These are phyloP conservation scores for Elsinoe perseae DNA, from an alignment of 2,329 filamentous ascomycete genomes.

Conservation along the genomic window DNA sequence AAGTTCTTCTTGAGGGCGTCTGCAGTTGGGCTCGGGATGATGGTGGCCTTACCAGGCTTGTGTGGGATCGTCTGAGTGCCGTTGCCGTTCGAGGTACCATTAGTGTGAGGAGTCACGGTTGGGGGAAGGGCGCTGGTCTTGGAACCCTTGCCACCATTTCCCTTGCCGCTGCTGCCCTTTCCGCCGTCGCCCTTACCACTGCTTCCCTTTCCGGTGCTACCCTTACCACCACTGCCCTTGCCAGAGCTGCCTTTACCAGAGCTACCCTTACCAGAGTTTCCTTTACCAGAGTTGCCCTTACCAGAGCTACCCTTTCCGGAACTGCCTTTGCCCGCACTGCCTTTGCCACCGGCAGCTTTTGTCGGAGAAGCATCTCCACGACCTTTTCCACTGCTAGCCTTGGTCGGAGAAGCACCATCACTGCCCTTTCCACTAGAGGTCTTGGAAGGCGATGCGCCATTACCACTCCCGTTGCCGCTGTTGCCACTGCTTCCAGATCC, in stretches of 20 bases:
- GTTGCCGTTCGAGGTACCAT: not conserved
- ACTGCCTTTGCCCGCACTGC: no score
- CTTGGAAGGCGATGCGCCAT: not conserved
- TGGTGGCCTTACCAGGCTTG: not conserved
- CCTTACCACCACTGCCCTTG: not conserved
- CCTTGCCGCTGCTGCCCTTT: not conserved
- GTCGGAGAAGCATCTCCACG: not conserved
- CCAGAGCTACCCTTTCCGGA: not conserved
- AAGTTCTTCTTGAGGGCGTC: not conserved
- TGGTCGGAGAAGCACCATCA: no score
- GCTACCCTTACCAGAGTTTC: no score
- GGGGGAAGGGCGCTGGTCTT: not conserved
- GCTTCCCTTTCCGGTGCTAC: not conserved
- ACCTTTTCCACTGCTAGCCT: not conserved
- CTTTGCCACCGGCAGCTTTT: not conserved
- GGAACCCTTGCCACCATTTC: not conserved
- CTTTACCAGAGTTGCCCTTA: not conserved
- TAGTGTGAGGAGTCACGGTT: not conserved
- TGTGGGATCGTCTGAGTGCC: not conserved
- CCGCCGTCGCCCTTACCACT: not conserved
- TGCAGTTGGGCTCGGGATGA: not conserved
- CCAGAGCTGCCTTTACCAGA: no score
- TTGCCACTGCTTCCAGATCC: not conserved
- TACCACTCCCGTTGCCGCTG: not conserved
- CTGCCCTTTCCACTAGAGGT: not conserved